Base-by-base conservation (phyloP, 345 rosid species). In the Combretum micranthum region DNA sequence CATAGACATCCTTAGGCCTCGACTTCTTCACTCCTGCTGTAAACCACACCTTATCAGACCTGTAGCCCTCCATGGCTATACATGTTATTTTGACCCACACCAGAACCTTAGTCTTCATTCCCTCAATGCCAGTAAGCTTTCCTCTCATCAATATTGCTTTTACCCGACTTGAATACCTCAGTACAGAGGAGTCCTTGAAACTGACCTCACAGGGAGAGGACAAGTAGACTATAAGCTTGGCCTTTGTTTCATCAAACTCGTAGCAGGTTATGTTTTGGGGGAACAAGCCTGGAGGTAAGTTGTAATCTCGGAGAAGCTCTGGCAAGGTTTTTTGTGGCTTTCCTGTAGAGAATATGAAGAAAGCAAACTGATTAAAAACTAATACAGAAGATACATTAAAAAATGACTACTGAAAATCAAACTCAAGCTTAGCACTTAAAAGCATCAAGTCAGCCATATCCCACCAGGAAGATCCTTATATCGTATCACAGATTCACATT, bases 31-130 rank as follows among this genome's bases (percentile, higher is more conserved):
- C 91, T 46, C 99, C 96, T 0, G 99, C 97, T 9, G 95, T 86
- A 57, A 93, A 86, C 91, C 97, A 93, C 3, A 93, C 78, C 80
- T 89, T 93, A 68, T 93, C 97, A 2, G 99, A 87, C 63, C 87
- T 89, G 39, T 65, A 79, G 66, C 84, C 71, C 69, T 86, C 99
- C 0, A 85, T 77, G 2, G 94, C 61, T n/a, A 93, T 69, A 18
- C 79, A 69, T 5, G 99, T 83, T 54, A 93, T 83, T 74, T 93
- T 89, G 44, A 87, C 96, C 97, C 96, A 89, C 11, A 93, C 96
- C 2, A 93, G 79, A 32, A 85, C 85, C 75, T 93, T 89, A 3
- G 97, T 93, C 83, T 93, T 93, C 94, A 89, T 85, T 49, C 99
- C 99, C 73, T 93, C 99, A 0, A 88, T 86, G 3, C 77, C 73